Base-by-base conservation (phyloP, 768 basidiomycete species). In the Mycena sanguinolenta region DNA sequence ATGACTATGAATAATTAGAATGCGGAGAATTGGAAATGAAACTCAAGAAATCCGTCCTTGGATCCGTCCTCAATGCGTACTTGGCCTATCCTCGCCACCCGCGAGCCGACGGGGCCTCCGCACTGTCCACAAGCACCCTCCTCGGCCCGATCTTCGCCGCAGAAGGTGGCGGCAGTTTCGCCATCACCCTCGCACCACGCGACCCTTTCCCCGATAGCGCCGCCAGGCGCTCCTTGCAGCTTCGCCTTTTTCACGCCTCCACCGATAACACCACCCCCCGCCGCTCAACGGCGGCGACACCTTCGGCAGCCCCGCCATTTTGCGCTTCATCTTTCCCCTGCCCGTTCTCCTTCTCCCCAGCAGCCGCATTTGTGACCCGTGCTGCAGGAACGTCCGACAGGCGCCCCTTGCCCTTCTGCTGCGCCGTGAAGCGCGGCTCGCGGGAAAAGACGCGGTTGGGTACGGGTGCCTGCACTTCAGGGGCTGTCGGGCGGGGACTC, bases 71-170 rank as follows among this genome's bases (percentile, higher is more conserved):
- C n/a, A n/a, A n/a, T 10, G 10, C 21, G 17, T 21, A 13, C 49
- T 3, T 27, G 9, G 49, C 49, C 72, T 70, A 90, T 19, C 84
- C 84, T 75, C 85, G 85, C 85, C 90, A 85, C 0, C 83, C 83
- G 38, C 85, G 87, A 46, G 82, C 78, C 8, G 84, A 79, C 6
- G 89, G 89, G 5, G 91, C 91, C 64, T 92, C 90, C 2, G 85
- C 84, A 71, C 91, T 92, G 70, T 89, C 87, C n/a, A 92, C 81
- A 7, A 86, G 89, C 28, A 94, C 91, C 65, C 92, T 83, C 73
- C 92, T 82, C 7, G 92, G 87, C 7, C 91, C 92, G 30, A 84
- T 63, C 64, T 46, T 53, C 49, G 63, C 28, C 53, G 38, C 42
- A 17, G 67, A 25, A 1, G 71, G 42, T 12, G 72, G 69, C 27